Evolutionary conservation across 495 filamentous ascomycete genomes (phyloP), one percentile per base, ranked within the genome.

Genomic region (Penicillium waksmanii): DNA sequence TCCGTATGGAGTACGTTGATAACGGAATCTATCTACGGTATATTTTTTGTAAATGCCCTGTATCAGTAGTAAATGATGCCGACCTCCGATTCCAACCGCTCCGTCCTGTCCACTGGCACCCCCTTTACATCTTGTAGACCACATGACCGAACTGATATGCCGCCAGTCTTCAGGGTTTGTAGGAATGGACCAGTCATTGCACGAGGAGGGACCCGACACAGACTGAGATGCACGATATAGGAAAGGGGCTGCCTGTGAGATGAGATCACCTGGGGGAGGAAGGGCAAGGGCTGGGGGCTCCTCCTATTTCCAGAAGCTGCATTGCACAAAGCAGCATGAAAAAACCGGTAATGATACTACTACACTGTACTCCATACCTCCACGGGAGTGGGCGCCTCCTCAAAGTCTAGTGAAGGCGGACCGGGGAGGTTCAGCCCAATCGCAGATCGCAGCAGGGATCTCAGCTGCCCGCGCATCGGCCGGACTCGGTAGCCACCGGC

Each of bases 121-220:
- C 46, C 57, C 52, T 15, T 54, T 47, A 42, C 57, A 38, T 53
- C 11, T 15, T 27, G 15, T 4, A 56, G 62, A 67, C 57, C 67
- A 70, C 63, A 67, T 70, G 67, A 70, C 63, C 51, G 51, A 66
- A 61, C 51, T 66, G 54, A 60, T 70, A 70, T 70, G 67, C 67
- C 58, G 67, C 51, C 62, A 65, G 56, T 56, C 58, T 65, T 44
- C 63, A 66, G 62, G 64, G 61, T 56, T 67, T 38, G 19, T 36
- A 12, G 48, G 57, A 49, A 57, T 38, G 52, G 31, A 47, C 21
- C 51, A 38, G 46, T 61, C 58, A 65, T 61, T 65, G 63, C 51
- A 61, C 55, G 23, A 58, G 44, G 17, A 44, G 17, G 52, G 51
- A 56, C 55, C 57, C 40, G 35, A 38, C 52, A 34, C 38, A 27